Evolutionary conservation across 1,284 basidiomycete species (phyloP), one percentile per base, ranked within the genome.

Genomic region (Peniophora sp.): DNA sequence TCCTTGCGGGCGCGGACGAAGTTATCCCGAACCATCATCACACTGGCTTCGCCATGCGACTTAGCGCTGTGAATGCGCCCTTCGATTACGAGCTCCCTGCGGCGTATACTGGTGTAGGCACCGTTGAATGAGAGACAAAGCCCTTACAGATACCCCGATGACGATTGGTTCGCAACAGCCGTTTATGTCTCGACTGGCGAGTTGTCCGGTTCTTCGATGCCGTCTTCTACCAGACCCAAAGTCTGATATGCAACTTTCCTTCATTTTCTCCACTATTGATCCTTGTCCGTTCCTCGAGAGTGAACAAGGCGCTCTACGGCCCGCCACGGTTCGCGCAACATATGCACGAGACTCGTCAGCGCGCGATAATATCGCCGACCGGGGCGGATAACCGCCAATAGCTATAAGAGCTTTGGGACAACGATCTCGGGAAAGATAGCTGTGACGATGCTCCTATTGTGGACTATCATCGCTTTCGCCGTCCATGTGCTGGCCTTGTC

Each of bases 401-500:
- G 39, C 6, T 41, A n/a, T n/a, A 41, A n/a, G 20, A n/a, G 39
- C n/a, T 9, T 41, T 22, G 9, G n/a, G 8, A n/a, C 20, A 17
- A 8, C 39, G 9, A 17, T 8, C 20, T 9, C 15, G n/a, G 8
- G 15, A 41, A 8, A 8, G 9, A n/a, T 8, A 22, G n/a, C 20
- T 41, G 9, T 41, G n/a, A 22, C 15, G 20, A 41, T 36, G 35
- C 35, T 41, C 20, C 9, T n/a, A n/a, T 15, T n/a, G 6, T 41
- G 39, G 39, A 10, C 39, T 41, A 15, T 41, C 39, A n/a, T 41
- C n/a, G 39, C 20, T 41, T 41, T 41, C 36, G 45, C 48, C 17
- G 52, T 62, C 43, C 51, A 57, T 24, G 11, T 52, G 53, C 17
- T 61, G 50, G 48, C 60, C 9, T 36, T 54, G 8, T 64, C 55